A percentile compares a stretch with the other conserved stretches of the same genome.
Conservation (phyloP, 345 rosid genomes). For the Eucalyptus globulus region DNA sequence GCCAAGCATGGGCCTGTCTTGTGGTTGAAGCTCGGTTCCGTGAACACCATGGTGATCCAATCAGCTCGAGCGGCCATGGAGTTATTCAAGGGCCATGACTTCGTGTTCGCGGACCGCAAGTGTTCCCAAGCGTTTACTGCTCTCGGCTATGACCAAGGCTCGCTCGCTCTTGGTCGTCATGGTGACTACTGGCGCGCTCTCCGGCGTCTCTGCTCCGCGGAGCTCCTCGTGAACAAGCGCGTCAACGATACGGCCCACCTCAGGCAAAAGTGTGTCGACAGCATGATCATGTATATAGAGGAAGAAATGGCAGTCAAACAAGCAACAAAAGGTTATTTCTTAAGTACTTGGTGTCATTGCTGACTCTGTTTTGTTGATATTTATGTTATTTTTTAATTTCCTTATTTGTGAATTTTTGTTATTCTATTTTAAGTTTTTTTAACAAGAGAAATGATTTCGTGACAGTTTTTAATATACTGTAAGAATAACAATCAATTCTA, state of each 20-base stretch:
- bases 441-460: no score
- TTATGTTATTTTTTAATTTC: no score
- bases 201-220: not conserved
- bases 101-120: not conserved
- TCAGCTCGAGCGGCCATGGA: not conserved
- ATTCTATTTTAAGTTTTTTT: no score
- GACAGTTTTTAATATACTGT: no score
- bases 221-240: not conserved
- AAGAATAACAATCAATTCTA: no score
- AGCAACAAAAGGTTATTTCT: not conserved
- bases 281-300: not conserved
- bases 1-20: not conserved
- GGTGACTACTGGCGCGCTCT: not conserved
- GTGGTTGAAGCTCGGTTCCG: not conserved
- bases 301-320: not conserved
- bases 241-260: not conserved
- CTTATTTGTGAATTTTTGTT: no score
- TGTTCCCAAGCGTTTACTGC: not conserved
- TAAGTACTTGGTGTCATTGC: not conserved
- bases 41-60: not conserved
- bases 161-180: not conserved
- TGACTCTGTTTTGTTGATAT: not conserved
- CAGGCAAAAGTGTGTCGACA: not conserved
- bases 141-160: not conserved
- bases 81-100: not conserved